A percentile compares a stretch with the other conserved stretches of the same genome.
Conservation (phyloP, 2,329 filamentous ascomycete species). For the Monilinia laxa region DNA sequence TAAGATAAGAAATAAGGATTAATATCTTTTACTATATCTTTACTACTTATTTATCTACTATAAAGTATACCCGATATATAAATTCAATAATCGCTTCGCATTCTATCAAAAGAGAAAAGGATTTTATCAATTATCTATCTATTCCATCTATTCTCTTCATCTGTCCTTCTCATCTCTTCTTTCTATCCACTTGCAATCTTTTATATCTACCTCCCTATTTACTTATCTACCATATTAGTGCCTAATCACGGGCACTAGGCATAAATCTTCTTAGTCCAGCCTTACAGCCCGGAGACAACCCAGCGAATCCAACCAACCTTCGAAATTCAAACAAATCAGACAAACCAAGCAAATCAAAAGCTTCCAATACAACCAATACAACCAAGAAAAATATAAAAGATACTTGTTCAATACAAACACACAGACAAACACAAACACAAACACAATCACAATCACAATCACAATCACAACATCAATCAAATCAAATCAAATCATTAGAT, state of each 20-base stretch:
- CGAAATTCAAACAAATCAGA: not conserved
- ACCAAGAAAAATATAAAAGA: not conserved
- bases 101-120: too few relatives aligned
- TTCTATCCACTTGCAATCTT: too few relatives aligned
- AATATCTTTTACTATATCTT: too few relatives aligned
- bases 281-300: slow-evolving; percentile 5
- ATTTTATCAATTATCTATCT: too few relatives aligned
- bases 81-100: too few relatives aligned
- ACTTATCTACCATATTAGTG: not conserved
- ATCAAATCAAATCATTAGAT: not conserved
- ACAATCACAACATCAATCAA: not conserved
- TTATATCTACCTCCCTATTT: too few relatives aligned
- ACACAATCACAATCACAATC: too few relatives aligned
- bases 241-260: not conserved
- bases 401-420: not conserved
- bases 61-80: too few relatives aligned
- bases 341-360: not conserved
- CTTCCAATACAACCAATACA: not conserved
- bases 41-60: too few relatives aligned
- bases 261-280: slow-evolving; percentile 2
- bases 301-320: not conserved
- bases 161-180: too few relatives aligned
- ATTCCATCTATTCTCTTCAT: too few relatives aligned
- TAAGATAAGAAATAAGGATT: too few relatives aligned
- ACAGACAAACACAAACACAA: not conserved